Evolutionary conservation across 1,284 basidiomycete species (phyloP), one percentile per base, ranked within the genome.

Genomic region (Inonotus obliquus): DNA sequence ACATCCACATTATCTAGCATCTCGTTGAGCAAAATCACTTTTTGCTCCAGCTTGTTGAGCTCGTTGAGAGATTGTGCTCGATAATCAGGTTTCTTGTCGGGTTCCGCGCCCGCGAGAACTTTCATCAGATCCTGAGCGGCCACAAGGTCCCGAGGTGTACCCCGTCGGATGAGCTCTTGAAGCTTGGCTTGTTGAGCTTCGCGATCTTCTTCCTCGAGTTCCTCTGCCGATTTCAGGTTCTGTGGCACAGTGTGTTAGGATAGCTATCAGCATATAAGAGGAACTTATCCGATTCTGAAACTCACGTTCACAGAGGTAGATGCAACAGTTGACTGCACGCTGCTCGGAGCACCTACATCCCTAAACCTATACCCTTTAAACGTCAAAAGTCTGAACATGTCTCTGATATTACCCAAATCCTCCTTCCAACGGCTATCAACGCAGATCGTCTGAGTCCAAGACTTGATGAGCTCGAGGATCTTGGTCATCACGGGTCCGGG

Each of bases 71-170:
- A 92, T 70, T 98, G 95, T 19, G 87, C 83, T 27, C 90, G 86
- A 73, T 98, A 98, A 72, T 98, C 95, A 1, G 94, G 93, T 71
- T 94, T 92, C 60, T 90, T 86, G 41, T 98, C 94, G 0, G 96
- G 96, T 73, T 98, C 94, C 1, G 96, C 96, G 32, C 96, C 97
- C 0, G 96, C 91, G 59, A 99, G 84, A 1, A 89, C 79, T 74
- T 98, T 98, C 96, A 99, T 99, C 49, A 99, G 81, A 69, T 99
- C 96, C 71, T 99, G 96, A 1, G 97, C 97, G 10, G 92, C 94
- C 0, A 91, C 92, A 5, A 99, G 82, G 74, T 99, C 97, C 63
- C 94, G 85, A 0, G 97, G 97, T 19, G 95, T 97, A 9, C 96
- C 97, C 61, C 97, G 81, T 58, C 97, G 86, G 67, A 99, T 98